Base-by-base conservation (phyloP, 1,139 yeast genomes). In the Debaryomycetaceae sp. region DNA sequence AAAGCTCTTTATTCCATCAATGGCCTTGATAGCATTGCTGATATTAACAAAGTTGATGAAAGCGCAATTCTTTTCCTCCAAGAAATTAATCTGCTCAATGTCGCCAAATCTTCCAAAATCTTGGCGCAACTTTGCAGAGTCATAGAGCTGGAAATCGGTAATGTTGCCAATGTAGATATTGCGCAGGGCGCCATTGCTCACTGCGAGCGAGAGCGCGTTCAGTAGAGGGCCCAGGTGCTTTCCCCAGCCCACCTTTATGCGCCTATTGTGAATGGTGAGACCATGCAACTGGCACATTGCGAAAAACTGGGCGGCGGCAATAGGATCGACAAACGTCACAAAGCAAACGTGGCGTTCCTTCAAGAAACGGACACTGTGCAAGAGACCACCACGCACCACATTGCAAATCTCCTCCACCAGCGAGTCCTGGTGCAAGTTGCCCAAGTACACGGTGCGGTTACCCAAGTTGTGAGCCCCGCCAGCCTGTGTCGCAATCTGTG, bases 221-320 rank as follows among this genome's bases (percentile, higher is more conserved):
- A 85, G 73, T 34, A 87, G 62, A 1, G 94, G 90, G 7, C 96
- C 95, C 2, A 94, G 76, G 51, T 85, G 94, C 49, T 82, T 83
- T 28, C 97, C 98, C 97, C 97, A 90, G 13, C 95, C 95, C 35
- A 90, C 82, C 50, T 82, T 81, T 33, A 87, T 73, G 41, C 82
- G 68, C 43, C 87, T 69, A 44, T 78, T 77, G 50, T 82, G 94
- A 32, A 90, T 77, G 4, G 81, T 68, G 32, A 90, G 58, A 2
- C 92, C 93, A 41, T 83, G 90, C 37, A 79, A 59, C 47, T 80
- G 85, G 39, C 90, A 77, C 75, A 80, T 73, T 13, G 95, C 94
- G 53, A 77, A 85, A 50, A 90, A 86, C 50, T 82, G 94, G 0
- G 94, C 94, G 1, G 97, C 96, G 5, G 95, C 92, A 29, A 81